Base-by-base conservation (phyloP, 345 rosid genomes). In the Lagerstroemia speciosa region DNA sequence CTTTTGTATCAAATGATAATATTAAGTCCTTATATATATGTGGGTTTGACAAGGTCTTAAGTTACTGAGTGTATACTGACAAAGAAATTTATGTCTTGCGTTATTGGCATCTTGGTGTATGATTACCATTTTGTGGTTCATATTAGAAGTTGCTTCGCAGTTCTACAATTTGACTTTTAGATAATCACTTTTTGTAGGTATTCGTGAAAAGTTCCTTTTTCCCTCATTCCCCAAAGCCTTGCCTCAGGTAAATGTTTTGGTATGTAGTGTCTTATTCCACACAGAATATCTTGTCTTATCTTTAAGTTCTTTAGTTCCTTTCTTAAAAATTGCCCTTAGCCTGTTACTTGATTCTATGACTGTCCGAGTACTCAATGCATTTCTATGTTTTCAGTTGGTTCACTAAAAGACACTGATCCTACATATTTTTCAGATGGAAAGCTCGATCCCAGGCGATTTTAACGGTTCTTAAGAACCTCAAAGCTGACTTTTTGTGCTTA, bases 141-240 rank as follows among this genome's bases (percentile, higher is more conserved):
- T 17, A 26, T 22, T 64, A n/a, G 33, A 58, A 58, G 62, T 27
- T 27, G 33, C 6, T 58, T 52, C 58, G 1, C 9, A 22, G 11
- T 22, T n/a, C 58, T 24, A n/a, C 8, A 24, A 3, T 52, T 58
- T 58, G 62, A 58, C 19, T 58, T 4, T 4, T 12, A 8, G 22
- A 57, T 67, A 36, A 20, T 75, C 38, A 50, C n/a, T n/a, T 60
- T 34, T 9, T 79, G 65, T 71, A 94, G 99, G 95, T 70, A 67
- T 94, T 83, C 74, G 89, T 89, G 82, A 94, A 83, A 81, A 89
- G 92, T 69, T 72, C 86, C 30, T 67, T 75, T 16, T 82, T 89
- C 69, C 96, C 96, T 22, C 87, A 91, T 69, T 87, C 98, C 67
- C 99, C 98, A 62, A 74, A 91, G 76, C 77, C 97, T 64, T 84